Percentiles rank a stretch among this genome's conserved stretches.
Evolutionary conservation across 163 green algal species (phyloP).

Genomic region (Chlorella variabilis): DNA sequence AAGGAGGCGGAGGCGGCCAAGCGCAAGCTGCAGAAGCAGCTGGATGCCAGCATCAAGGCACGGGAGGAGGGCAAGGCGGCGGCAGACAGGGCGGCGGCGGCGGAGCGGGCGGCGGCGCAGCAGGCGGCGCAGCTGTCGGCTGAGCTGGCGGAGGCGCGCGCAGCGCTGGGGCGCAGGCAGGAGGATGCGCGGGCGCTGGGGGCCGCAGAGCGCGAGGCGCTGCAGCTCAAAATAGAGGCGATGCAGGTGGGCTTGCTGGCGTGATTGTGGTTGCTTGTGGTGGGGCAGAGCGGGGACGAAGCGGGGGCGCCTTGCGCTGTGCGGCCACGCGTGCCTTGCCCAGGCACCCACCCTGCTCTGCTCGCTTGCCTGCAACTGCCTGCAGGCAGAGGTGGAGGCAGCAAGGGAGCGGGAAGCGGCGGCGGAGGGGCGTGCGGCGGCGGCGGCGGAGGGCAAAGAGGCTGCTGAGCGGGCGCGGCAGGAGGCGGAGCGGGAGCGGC

Average conservation of each 20-base stretch:
- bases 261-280: neutral
- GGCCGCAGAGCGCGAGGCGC: conserved; percentile 8
- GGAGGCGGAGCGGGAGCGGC: neutral
- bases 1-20: neutral
- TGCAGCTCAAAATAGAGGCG: conserved; percentile 1
- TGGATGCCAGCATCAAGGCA: neutral
- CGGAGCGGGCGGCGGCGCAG: neutral
- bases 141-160: conserved; percentile 8
- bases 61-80: too few species aligned
- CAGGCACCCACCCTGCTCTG: too few species aligned
- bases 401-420: neutral
- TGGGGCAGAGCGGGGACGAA: too few species aligned
- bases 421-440: neutral
- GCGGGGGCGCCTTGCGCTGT: too few species aligned
- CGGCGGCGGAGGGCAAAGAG: neutral
- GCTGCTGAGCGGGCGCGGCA: conserved; percentile 21
- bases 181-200: conserved; percentile 27
- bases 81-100: neutral
- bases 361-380: neutral
- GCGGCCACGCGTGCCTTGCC: too few species aligned
- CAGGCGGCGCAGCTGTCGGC: neutral
- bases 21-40: neutral
- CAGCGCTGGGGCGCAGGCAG: neutral
- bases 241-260: neutral
- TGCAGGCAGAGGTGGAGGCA: conserved; percentile 12